Conservation (phyloP, 495 filamentous ascomycete genomes). For the Bacidia rubella region DNA sequence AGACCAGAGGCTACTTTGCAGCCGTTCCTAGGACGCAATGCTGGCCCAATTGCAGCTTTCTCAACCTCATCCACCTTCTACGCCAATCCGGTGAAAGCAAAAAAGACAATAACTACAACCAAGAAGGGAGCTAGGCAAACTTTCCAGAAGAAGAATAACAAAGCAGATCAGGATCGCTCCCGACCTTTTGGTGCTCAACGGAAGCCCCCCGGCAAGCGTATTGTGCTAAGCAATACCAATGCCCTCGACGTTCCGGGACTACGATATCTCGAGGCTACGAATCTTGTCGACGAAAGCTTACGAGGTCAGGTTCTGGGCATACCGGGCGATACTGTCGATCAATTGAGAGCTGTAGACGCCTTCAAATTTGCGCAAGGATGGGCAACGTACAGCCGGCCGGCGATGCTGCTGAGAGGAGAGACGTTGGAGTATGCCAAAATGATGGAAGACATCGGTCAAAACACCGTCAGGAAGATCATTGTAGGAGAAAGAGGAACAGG, state of each 20-base stretch:
- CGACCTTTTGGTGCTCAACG: conserved; percentile 50
- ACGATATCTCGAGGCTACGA: conserved; percentile 41
- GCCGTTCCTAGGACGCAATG: conserved; percentile 24
- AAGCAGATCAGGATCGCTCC: not conserved
- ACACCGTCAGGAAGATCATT: conserved; percentile 52
- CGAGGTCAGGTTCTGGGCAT: conserved; percentile 56
- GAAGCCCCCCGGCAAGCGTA: conserved; percentile 72
- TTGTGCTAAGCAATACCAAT: conserved; percentile 87
- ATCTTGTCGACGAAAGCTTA: conserved; percentile 37
- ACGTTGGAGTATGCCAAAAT: conserved; percentile 53
- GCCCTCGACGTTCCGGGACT: conserved; percentile 61
- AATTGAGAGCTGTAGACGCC: conserved; percentile 65
- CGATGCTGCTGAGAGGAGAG: conserved; percentile 59
- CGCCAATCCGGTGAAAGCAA: conserved; percentile 5
- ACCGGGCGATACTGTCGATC: conserved; percentile 56
- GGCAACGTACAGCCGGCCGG: conserved; percentile 70
- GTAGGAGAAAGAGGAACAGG: conserved; percentile 60
- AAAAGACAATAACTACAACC: conserved; percentile 28
- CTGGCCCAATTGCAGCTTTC: conserved; percentile 30
- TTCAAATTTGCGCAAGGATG: conserved; percentile 90
- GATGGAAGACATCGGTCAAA: conserved; percentile 41
- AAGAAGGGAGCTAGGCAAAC: conserved; percentile 40
- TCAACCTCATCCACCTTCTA: conserved; percentile 26
- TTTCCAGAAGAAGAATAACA: not conserved
- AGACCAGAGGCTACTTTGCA: conserved; percentile 18